A percentile compares a stretch with the other conserved stretches of the same genome.
Evolutionary conservation across 2,329 filamentous ascomycete species (phyloP).

Genomic region (Didymella exigua): DNA sequence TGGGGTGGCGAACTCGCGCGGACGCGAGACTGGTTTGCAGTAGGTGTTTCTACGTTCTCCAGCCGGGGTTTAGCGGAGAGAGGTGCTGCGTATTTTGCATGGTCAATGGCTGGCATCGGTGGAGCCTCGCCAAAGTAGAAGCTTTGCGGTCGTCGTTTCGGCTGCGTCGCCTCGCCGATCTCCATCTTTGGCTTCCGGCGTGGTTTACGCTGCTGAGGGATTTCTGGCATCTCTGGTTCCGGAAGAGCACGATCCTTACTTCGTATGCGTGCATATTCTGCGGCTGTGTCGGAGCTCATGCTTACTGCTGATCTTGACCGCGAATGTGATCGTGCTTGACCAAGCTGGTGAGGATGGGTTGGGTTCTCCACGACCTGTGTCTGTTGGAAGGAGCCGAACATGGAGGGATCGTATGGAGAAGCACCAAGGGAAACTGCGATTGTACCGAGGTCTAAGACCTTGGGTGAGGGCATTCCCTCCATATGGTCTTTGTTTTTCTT

Average conservation of each 20-base stretch:
- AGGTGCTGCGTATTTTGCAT: constrained; percentile 16
- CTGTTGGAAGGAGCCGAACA: constrained; percentile 22
- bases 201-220: constrained; percentile 35
- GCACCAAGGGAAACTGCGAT: constrained; percentile 50
- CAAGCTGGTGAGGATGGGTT: constrained; percentile 46
- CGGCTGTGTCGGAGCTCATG: constrained; percentile 46
- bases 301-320: constrained; percentile 39
- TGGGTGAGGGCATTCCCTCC: constrained; percentile 25
- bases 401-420: constrained; percentile 53
- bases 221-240: constrained; percentile 26
- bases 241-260: constrained; percentile 41
- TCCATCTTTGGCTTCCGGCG: constrained; percentile 36
- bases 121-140: constrained; percentile 13
- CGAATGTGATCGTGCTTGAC: constrained; percentile 32
- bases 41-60: constrained; percentile 6
- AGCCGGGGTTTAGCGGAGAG: constrained; percentile 14
- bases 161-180: constrained; percentile 29
- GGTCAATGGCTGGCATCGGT: constrained; percentile 32
- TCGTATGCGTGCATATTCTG: constrained; percentile 43
- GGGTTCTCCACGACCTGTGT: constrained; percentile 29
- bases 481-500: constrained; percentile 27
- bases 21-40: constrained; percentile 12
- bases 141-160: constrained; percentile 24
- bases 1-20: constrained; percentile 7
- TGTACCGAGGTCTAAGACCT: constrained; percentile 49